Conservation (phyloP, 208 protist species). For the Crithidia fasciculata region DNA sequence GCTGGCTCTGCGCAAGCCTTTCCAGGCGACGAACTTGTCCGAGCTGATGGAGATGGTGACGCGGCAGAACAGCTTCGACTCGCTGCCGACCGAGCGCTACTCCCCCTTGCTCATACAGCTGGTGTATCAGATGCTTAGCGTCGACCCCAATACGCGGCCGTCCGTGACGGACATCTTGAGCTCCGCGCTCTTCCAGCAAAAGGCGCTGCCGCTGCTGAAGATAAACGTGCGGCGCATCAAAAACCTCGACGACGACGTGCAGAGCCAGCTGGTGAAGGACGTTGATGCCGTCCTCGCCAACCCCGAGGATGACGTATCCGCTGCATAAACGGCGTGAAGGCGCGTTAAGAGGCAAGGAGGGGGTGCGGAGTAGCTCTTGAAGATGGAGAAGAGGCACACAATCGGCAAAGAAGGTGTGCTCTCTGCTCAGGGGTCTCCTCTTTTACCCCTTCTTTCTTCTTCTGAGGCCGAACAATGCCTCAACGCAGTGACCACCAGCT, state of each 20-base stretch:
- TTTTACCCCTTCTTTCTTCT: too few relatives aligned
- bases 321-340: background rate
- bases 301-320: background rate
- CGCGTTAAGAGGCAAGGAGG: background rate
- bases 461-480: too few relatives aligned
- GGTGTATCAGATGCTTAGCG: conserved; percentile 53
- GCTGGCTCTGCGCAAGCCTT: conserved; percentile 71
- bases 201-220: conserved; percentile 46
- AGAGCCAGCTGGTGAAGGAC: conserved; percentile 36
- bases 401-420: too few relatives aligned
- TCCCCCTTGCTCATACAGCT: conserved; percentile 36
- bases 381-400: too few relatives aligned
- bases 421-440: too few relatives aligned
- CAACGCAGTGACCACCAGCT: too few relatives aligned
- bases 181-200: conserved; percentile 40
- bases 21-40: conserved; percentile 46
- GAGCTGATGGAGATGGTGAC: conserved; percentile 66
- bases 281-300: conserved; percentile 33
- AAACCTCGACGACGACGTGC: conserved; percentile 36
- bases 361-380: too few relatives aligned
- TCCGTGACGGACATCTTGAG: conserved; percentile 55
- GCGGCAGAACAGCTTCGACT: conserved; percentile 44
- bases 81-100: conserved; percentile 52
- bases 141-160: conserved; percentile 53
- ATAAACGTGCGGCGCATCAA: conserved; percentile 55